Evolutionary conservation across 495 filamentous ascomycete genomes (phyloP), one percentile per base, ranked within the genome.

Genomic region (Xylaria scruposa): DNA sequence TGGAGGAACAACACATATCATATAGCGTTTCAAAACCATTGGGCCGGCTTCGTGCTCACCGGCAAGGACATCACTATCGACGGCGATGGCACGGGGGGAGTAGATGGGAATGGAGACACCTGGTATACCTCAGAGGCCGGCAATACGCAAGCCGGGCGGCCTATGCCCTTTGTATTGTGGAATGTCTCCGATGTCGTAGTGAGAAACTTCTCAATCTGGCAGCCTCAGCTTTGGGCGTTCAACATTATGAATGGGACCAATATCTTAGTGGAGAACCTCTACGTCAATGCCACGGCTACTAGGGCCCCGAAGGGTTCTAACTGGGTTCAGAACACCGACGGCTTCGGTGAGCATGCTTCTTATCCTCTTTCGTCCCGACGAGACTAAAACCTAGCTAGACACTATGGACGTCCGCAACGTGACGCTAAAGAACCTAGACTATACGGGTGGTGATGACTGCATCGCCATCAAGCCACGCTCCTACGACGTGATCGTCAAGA

Each of bases 101-200:
- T 90, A 68, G 73, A 88, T 65, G 87, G 87, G 38, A 87, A 87
- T 69, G 87, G 88, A 13, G 77, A 86, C 58, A 60, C 77, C 4
- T 86, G 84, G 84, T 85, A 86, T 61, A 79, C 71, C 54, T 80
- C 72, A 19, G 83, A 87, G 73, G 26, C 74, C 24, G 78, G 73
- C 7, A 75, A 67, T 58, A 89, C 87, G 0, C 81, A 83, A 72
- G 81, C 83, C 26, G 86, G 87, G 21, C 78, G 87, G 36, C 87
- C 87, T 1, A 90, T 90, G 87, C 87, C 88, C 1, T 89, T 90
- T 66, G 88, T 90, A 0, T 86, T 86, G 61, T 90, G 87, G 87
- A 90, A 89, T 74, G 84, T 87, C 4, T 85, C 83, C 38, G 80
- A 87, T 65, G 86, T 89, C 29, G 78, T 78, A 21, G 86, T 89